Conservation (phyloP, 345 rosid genomes). For the Pistacia atlantica region DNA sequence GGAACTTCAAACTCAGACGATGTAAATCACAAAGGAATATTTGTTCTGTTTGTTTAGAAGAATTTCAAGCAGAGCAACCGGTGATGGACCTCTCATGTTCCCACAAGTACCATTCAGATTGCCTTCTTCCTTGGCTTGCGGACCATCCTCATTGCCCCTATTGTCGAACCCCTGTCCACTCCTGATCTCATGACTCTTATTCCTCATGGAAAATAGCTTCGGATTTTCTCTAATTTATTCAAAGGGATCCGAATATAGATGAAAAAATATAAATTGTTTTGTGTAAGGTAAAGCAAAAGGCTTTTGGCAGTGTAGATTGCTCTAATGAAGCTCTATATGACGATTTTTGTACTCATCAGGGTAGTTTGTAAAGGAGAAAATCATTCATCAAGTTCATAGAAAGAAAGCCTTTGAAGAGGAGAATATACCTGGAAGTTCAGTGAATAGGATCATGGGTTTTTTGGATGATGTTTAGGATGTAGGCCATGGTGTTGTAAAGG, state of each 20-base stretch:
- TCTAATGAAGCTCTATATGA: too few species aligned
- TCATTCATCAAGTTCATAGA: neutral
- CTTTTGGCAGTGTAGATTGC: too few species aligned
- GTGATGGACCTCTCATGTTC: constrained; percentile 24
- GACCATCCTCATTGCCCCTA: constrained; percentile 29
- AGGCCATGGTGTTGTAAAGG: too few species aligned
- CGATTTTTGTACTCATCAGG: too few species aligned
- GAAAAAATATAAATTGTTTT: neutral
- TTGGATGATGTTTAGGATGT: too few species aligned
- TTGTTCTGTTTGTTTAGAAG: constrained; percentile 25
- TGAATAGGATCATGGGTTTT: neutral
- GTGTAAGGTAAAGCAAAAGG: too few species aligned
- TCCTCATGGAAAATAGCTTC: neutral
- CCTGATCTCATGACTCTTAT: neutral
- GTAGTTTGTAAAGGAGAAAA: neutral
- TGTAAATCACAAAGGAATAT: constrained; percentile 7
- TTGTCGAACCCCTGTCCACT: constrained; percentile 12
- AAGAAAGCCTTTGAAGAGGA: neutral
- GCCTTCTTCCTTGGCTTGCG: constrained; percentile 31
- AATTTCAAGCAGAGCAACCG: constrained; percentile 10
- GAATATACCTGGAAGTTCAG: neutral
- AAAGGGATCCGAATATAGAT: neutral
- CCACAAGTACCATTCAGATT: constrained; percentile 30
- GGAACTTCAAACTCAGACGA: constrained; percentile 12
- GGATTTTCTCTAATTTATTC: neutral